Percentiles rank a stretch among this genome's conserved stretches.
Conservation (phyloP, 1,284 basidiomycete genomes). For the Inonotus obliquus region DNA sequence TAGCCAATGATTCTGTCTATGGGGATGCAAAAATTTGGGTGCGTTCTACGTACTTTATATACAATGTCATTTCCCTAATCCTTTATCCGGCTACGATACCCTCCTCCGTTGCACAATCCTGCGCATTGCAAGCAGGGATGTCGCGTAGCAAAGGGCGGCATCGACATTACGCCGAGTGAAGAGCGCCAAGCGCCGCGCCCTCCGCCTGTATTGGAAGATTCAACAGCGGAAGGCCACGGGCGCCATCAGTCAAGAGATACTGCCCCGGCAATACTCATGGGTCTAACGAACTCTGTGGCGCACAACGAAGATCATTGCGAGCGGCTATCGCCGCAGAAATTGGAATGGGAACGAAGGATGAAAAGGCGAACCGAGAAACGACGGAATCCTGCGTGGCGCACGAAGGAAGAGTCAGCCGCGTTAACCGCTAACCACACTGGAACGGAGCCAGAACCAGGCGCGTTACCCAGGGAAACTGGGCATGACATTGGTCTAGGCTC, state of each 20-base stretch:
- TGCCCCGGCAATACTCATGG: neutral
- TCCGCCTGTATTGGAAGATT: slow-evolving; percentile 47
- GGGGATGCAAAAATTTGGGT: slow-evolving; percentile 81
- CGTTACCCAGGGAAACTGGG: slow-evolving; percentile 76
- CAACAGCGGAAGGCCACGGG: slow-evolving; percentile 14
- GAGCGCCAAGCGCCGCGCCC: slow-evolving; percentile 60
- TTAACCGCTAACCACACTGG: slow-evolving; percentile 13
- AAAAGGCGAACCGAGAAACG: neutral
- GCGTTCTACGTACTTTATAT: slow-evolving; percentile 22
- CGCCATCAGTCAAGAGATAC: neutral
- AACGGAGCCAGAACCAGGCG: slow-evolving; percentile 30
- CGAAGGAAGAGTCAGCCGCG: slow-evolving; percentile 13
- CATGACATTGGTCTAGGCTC: slow-evolving; percentile 88
- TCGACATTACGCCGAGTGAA: slow-evolving; percentile 64
- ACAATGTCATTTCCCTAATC: too few species aligned
- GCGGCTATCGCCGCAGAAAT: neutral
- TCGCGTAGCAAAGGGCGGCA: slow-evolving; percentile 75
- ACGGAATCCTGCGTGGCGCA: slow-evolving; percentile 6
- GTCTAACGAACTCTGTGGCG: neutral
- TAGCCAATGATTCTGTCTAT: slow-evolving; percentile 91
- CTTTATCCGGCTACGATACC: neutral
- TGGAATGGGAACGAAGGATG: neutral
- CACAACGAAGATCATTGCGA: neutral
- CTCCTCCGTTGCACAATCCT: neutral
- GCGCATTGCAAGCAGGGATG: slow-evolving; percentile 47